Percentiles rank a stretch among this genome's conserved stretches.
These are phyloP conservation scores for Pleurotus eryngii DNA, from an alignment of 768 basidiomycete genomes.

Conservation along the genomic window DNA sequence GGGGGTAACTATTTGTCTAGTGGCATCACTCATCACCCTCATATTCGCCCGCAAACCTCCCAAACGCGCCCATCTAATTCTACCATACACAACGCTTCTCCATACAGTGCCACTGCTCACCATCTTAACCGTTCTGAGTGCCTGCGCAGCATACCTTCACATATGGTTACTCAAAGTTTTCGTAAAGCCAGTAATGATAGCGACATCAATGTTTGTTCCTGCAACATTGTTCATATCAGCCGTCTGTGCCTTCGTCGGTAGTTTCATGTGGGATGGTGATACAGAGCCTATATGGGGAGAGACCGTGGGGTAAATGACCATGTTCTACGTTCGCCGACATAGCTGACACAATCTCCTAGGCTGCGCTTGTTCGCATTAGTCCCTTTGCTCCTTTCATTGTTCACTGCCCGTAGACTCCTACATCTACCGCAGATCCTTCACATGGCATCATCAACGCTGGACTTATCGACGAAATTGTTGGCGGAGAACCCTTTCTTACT, in stretches of 20 bases:
- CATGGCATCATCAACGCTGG: constrained; percentile 53
- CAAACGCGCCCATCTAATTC: constrained; percentile 26
- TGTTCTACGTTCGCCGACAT: not conserved
- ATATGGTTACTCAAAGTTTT: constrained; percentile 77
- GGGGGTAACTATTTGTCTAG: constrained; percentile 54
- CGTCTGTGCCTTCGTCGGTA: constrained; percentile 79
- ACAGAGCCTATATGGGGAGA: constrained; percentile 76
- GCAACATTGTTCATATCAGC: constrained; percentile 70
- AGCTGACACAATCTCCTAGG: constrained; percentile 24
- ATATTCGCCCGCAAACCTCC: constrained; percentile 51
- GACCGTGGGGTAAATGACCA: constrained; percentile 63
- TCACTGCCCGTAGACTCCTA: constrained; percentile 70
- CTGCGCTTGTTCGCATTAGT: constrained; percentile 77
- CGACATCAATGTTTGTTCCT: constrained; percentile 74
- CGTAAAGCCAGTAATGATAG: constrained; percentile 79
- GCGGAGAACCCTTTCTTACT: constrained; percentile 73
- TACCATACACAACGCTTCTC: constrained; percentile 69
- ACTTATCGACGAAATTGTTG: constrained; percentile 67
- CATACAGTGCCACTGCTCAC: constrained; percentile 77
- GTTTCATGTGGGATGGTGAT: constrained; percentile 58
- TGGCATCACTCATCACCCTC: constrained; percentile 64
- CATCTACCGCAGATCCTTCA: constrained; percentile 71
- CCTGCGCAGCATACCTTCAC: constrained; percentile 68
- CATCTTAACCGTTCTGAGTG: constrained; percentile 68
- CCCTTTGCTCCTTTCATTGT: constrained; percentile 64